Conservation (phyloP, 345 rosid genomes). For the Rhodamnia argentea region DNA sequence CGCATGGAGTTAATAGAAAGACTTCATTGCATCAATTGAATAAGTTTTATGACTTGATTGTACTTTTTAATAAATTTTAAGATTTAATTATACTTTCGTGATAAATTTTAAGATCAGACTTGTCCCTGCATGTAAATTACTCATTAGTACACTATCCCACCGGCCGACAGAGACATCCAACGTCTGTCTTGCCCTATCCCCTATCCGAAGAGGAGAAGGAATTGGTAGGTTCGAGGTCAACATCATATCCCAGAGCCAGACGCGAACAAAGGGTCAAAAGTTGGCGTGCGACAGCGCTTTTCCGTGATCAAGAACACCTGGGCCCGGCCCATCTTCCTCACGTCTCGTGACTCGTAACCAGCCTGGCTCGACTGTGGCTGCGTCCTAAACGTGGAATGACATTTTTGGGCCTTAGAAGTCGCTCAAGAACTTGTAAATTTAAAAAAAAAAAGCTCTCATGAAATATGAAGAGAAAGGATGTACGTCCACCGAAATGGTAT, state of each 20-base stretch:
- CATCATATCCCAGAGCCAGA: neutral
- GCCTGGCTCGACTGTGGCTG: neutral
- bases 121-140: no score
- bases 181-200: neutral
- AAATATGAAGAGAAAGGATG: neutral
- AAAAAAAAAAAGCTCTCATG: neutral
- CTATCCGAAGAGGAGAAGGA: neutral
- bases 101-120: no score
- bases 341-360: neutral
- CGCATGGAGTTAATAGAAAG: no score
- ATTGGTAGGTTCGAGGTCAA: neutral
- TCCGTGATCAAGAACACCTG: neutral
- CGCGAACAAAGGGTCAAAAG: neutral
- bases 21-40: no score
- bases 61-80: no score
- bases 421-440: neutral
- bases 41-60: no score
- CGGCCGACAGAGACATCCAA: neutral
- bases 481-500: neutral
- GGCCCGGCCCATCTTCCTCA: neutral
- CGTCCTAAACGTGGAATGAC: neutral
- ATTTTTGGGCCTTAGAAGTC: neutral
- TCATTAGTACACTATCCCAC: neutral
- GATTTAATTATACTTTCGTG: no score
- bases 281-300: neutral